Evolutionary conservation across 345 rosid species (phyloP), one percentile per base, ranked within the genome.

Genomic region (Litchi chinensis): DNA sequence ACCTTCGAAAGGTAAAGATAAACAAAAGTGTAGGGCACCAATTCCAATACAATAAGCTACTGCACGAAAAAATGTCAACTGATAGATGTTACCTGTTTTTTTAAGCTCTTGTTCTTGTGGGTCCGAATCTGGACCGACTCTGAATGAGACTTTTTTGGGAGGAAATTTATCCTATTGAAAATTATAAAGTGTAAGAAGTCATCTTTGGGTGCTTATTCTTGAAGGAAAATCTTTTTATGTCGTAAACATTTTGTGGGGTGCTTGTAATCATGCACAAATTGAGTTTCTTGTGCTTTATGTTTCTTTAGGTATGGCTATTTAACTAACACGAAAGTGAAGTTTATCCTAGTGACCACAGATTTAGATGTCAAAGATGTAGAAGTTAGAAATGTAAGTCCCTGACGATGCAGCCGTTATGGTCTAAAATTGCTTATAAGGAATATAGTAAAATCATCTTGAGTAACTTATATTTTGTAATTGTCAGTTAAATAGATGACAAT

Each of bases 241-340:
- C n/a, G n/a, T n/a, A n/a, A n/a, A n/a, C n/a, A n/a, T n/a, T n/a
- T n/a, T n/a, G n/a, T n/a, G n/a, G n/a, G n/a, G n/a, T n/a, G n/a
- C n/a, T n/a, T 43, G 59, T 76, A 48, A 3, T 37, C 24, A 8
- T 37, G 52, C 37, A 18, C 3, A 15, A 21, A 44, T 68, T 48
- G 68, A 24, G 13, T 12, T 68, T 52, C 12, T 26, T 24, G 57
- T 40, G 44, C 68, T 43, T 70, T 67, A 66, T 66, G 59, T 46
- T 75, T 76, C n/a, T 86, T 73, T 79, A 93, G 98, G 77, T 94
- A 94, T 74, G 97, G 97, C 73, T 94, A 92, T 85, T 87, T 96
- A 91, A 96, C 98, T 26, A 96, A 94, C 88, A 93, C 98, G 50
- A 93, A 94, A 86, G 99, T 94, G 75, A 96, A 96, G 76, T 93